phyloP scores from a whole-genome alignment of 352 stramenopile species.

The Globisporangium carolinianum region DNA sequence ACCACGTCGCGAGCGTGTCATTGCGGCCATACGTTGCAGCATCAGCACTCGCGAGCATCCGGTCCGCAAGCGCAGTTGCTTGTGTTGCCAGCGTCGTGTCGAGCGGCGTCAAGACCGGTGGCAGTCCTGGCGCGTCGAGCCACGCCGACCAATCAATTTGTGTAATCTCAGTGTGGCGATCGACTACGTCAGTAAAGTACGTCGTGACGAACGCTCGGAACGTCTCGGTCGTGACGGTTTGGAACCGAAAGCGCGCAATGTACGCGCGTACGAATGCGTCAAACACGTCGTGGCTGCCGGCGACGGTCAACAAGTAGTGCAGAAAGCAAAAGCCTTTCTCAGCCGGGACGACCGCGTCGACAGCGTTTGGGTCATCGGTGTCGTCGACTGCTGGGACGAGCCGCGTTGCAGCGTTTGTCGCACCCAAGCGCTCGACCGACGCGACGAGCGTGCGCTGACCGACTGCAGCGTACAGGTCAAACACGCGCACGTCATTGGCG shows the following conservation, averaged over 20 bases:
- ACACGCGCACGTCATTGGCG: conserved; percentile 20
- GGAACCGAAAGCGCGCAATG: neutral
- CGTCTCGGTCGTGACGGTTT: neutral
- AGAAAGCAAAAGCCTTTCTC: neutral
- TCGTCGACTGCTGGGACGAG: neutral
- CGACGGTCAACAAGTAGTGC: neutral
- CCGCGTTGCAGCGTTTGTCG: too few relatives aligned
- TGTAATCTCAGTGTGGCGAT: conserved; percentile 8
- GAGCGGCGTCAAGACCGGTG: conserved; percentile 42
- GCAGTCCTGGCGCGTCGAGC: conserved; percentile 69
- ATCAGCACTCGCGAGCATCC: neutral
- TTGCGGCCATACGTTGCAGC: neutral
- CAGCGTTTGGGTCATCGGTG: neutral
- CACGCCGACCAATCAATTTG: conserved; percentile 86
- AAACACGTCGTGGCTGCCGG: neutral
- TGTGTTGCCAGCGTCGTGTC: conserved; percentile 29
- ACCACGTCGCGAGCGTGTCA: conserved; percentile 17
- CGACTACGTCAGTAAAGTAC: neutral
- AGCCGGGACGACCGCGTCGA: neutral
- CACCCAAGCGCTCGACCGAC: neutral
- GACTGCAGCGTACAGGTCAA: neutral
- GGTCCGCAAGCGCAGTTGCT: neutral
- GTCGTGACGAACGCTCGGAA: neutral
- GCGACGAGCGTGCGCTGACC: neutral
- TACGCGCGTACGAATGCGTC: neutral